A percentile compares a stretch with the other conserved stretches of the same genome.
phyloP scores from a whole-genome alignment of 306 rosid genomes.

The Cucumis hystrix region DNA sequence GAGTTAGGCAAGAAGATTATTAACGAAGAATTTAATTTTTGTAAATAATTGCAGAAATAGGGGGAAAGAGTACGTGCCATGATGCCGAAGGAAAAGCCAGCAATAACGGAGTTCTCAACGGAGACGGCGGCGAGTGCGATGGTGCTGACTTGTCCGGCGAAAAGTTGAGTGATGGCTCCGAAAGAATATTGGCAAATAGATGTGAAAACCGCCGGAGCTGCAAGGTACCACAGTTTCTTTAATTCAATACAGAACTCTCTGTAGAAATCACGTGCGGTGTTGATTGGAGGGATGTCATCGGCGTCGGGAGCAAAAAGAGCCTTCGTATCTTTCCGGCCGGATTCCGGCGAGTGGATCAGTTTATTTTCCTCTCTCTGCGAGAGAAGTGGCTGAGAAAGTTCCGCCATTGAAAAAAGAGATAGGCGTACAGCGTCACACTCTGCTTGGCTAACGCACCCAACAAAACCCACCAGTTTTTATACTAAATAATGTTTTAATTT shows the following conservation, averaged over 20 bases:
- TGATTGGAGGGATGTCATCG: conserved; percentile 49
- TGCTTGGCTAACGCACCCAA: too few species aligned
- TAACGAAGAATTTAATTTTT: neutral
- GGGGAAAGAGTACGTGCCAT: conserved; percentile 24
- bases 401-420: conserved; percentile 8
- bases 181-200: conserved; percentile 72
- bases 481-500: too few species aligned
- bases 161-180: conserved; percentile 69
- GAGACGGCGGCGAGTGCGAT: conserved; percentile 77
- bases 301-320: conserved; percentile 32
- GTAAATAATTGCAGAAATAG: neutral
- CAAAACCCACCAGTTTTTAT: too few species aligned
- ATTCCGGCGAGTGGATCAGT: conserved; percentile 6
- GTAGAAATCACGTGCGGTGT: conserved; percentile 23
- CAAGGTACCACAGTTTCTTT: conserved; percentile 80
- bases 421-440: too few species aligned
- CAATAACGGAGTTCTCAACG: conserved; percentile 77
- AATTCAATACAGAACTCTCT: conserved; percentile 36
- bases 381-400: conserved; percentile 17
- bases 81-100: conserved; percentile 78
- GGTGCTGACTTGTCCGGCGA: conserved; percentile 72
- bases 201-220: conserved; percentile 89
- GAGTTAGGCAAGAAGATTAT: too few species aligned
- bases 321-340: conserved; percentile 10
- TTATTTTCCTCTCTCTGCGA: neutral